A percentile compares a stretch with the other conserved stretches of the same genome.
Evolutionary conservation across 2,329 filamentous ascomycete species (phyloP).

Genomic region (Phialemoniopsis sp.): DNA sequence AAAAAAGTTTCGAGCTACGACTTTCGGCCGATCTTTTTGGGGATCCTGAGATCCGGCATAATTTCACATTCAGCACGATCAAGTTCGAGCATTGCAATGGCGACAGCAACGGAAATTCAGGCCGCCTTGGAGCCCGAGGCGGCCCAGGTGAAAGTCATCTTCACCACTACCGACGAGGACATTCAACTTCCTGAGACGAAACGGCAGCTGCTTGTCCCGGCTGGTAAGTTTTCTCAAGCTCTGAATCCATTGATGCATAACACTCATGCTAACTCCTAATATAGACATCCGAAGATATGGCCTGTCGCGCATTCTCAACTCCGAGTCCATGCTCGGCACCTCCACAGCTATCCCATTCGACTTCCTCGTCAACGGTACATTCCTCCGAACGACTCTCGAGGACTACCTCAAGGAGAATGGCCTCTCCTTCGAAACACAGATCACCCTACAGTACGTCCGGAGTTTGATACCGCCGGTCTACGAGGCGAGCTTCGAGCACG

Average conservation of each 20-base stretch:
- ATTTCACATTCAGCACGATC: slow-evolving; percentile 1
- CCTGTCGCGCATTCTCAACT: slow-evolving; percentile 67
- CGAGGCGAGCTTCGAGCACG: slow-evolving; percentile 90
- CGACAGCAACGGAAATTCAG: slow-evolving; percentile 9
- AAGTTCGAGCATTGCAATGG: slow-evolving; percentile 1
- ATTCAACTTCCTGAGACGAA: slow-evolving; percentile 60
- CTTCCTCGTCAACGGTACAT: slow-evolving; percentile 92
- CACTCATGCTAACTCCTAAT: too few species aligned
- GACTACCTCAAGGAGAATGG: slow-evolving; percentile 85
- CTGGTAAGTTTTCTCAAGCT: slow-evolving; percentile 33
- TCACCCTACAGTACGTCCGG: slow-evolving; percentile 89
- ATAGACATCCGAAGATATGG: slow-evolving; percentile 69
- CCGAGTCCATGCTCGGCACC: slow-evolving; percentile 66
- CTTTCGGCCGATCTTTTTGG: background rate
- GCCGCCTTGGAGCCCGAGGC: slow-evolving; percentile 16
- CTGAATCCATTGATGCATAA: background rate
- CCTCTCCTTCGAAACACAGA: slow-evolving; percentile 80
- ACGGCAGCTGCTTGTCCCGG: slow-evolving; percentile 58
- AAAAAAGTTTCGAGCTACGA: slow-evolving; percentile 3
- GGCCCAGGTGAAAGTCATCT: slow-evolving; percentile 62
- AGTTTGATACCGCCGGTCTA: slow-evolving; percentile 86
- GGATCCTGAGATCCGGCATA: background rate
- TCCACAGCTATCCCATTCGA: slow-evolving; percentile 74
- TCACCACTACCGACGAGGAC: slow-evolving; percentile 59
- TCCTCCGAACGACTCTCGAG: slow-evolving; percentile 83